phyloP scores from a whole-genome alignment of 306 rosid genomes.

The Cucumis sativus region DNA sequence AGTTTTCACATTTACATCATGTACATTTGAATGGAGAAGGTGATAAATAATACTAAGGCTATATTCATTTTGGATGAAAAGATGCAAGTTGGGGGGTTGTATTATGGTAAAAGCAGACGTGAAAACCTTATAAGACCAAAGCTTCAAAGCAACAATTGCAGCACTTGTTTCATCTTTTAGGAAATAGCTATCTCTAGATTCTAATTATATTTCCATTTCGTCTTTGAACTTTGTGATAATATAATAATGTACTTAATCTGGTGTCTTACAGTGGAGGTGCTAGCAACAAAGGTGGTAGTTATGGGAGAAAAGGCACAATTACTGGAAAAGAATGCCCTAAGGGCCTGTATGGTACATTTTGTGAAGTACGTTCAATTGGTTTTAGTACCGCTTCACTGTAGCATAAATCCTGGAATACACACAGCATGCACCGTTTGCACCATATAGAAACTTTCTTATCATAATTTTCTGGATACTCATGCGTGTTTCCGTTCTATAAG shows the following conservation, averaged over 20 bases:
- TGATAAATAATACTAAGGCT: neutral
- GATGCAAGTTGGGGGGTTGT: neutral
- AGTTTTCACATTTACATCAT: neutral
- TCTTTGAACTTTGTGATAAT: conserved; percentile 10
- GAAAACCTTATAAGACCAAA: neutral
- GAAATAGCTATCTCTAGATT: neutral
- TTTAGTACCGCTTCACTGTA: neutral
- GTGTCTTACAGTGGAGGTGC: conserved; percentile 74
- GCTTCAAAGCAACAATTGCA: neutral
- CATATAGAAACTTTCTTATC: neutral
- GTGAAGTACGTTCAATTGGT: conserved; percentile 45
- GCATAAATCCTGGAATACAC: neutral
- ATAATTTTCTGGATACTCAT: neutral
- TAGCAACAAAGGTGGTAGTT: conserved; percentile 56
- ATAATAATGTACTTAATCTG: conserved; percentile 16
- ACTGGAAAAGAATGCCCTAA: conserved; percentile 87
- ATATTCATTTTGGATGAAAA: neutral
- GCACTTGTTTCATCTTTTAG: neutral
- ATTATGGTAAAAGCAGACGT: neutral
- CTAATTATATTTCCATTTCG: neutral
- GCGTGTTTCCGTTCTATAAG: neutral
- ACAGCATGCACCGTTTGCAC: neutral
- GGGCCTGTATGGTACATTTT: conserved; percentile 87
- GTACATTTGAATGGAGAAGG: neutral
- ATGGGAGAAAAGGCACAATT: conserved; percentile 66